These are phyloP conservation scores for Heterobasidion irregulare DNA, from an alignment of 1,284 basidiomycete genomes.

Conservation along the genomic window DNA sequence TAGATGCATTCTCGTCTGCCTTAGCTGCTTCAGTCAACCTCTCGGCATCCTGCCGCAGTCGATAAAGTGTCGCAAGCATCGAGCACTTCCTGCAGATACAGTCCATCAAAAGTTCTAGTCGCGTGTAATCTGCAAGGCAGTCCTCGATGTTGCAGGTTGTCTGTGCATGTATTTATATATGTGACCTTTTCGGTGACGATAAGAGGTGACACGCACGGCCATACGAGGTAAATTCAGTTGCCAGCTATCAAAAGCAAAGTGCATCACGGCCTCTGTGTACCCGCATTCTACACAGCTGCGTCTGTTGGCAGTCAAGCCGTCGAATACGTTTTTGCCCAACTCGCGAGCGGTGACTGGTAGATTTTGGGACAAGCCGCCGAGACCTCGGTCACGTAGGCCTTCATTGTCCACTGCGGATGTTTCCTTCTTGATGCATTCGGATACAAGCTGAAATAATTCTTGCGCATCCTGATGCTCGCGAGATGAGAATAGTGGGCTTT, in stretches of 20 bases:
- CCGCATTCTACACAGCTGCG: constrained; percentile 77
- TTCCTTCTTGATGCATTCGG: constrained; percentile 83
- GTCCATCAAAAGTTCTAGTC: constrained; percentile 73
- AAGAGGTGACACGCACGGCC: constrained; percentile 28
- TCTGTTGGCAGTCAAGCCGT: constrained; percentile 76
- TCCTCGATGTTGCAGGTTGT: constrained; percentile 59
- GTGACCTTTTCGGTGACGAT: not conserved
- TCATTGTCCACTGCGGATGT: constrained; percentile 57
- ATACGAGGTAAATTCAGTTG: constrained; percentile 68
- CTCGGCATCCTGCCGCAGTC: constrained; percentile 51
- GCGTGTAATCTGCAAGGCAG: constrained; percentile 76
- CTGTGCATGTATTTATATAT: constrained; percentile 19
- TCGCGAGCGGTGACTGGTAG: constrained; percentile 24
- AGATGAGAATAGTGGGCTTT: constrained; percentile 67
- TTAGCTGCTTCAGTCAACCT: constrained; percentile 38
- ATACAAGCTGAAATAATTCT: constrained; percentile 87
- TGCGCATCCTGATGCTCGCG: constrained; percentile 94
- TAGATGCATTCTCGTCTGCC: constrained; percentile 32
- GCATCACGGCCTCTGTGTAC: constrained; percentile 85
- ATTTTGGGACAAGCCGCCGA: constrained; percentile 30
- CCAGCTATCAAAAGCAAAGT: constrained; percentile 79
- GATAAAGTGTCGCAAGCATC: constrained; percentile 57
- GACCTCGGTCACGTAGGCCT: constrained; percentile 54
- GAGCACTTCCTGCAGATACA: constrained; percentile 82
- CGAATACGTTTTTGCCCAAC: constrained; percentile 63